Evolutionary conservation across 2,329 filamentous ascomycete genomes (phyloP).

Genomic region (Alternaria burnsii): DNA sequence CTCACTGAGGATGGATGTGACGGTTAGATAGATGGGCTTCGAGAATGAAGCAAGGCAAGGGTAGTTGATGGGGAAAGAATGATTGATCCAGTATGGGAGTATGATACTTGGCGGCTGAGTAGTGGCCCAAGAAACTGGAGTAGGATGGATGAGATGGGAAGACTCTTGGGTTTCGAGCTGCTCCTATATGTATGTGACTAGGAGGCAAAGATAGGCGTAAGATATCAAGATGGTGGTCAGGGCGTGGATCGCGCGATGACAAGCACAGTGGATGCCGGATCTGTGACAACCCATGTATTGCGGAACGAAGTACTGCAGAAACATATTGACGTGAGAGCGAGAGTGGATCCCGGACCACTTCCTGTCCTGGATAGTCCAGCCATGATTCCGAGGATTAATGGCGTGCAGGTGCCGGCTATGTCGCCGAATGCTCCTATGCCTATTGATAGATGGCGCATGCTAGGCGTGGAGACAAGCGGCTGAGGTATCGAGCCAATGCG

Average conservation of each 20-base stretch:
- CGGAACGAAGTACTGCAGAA: slow-evolving; percentile 52
- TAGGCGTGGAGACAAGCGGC: slow-evolving; percentile 44
- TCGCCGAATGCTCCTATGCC: slow-evolving; percentile 48
- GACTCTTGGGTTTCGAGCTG: slow-evolving; percentile 33
- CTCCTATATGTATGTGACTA: slow-evolving; percentile 47
- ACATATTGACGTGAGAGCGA: slow-evolving; percentile 52
- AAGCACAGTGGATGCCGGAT: slow-evolving; percentile 49
- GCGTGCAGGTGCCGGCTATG: slow-evolving; percentile 45
- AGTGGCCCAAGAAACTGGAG: slow-evolving; percentile 39
- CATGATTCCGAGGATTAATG: slow-evolving; percentile 47
- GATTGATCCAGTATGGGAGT: slow-evolving; percentile 19
- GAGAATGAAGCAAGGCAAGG: slow-evolving; percentile 16
- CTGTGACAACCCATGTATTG: slow-evolving; percentile 50
- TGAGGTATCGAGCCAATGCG: slow-evolving; percentile 45
- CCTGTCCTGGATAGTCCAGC: slow-evolving; percentile 45
- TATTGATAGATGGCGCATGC: slow-evolving; percentile 50
- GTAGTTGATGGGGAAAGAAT: slow-evolving; percentile 24
- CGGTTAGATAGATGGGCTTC: slow-evolving; percentile 10
- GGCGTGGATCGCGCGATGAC: slow-evolving; percentile 49
- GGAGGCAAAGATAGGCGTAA: slow-evolving; percentile 34
- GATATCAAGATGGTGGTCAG: slow-evolving; percentile 36
- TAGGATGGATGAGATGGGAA: slow-evolving; percentile 31
- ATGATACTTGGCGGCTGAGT: slow-evolving; percentile 22
- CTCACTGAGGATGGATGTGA: slow-evolving; percentile 9
- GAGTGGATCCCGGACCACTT: slow-evolving; percentile 47